phyloP scores from a whole-genome alignment of 78 protist genomes.

The Pigoraptor vietnamica region DNA sequence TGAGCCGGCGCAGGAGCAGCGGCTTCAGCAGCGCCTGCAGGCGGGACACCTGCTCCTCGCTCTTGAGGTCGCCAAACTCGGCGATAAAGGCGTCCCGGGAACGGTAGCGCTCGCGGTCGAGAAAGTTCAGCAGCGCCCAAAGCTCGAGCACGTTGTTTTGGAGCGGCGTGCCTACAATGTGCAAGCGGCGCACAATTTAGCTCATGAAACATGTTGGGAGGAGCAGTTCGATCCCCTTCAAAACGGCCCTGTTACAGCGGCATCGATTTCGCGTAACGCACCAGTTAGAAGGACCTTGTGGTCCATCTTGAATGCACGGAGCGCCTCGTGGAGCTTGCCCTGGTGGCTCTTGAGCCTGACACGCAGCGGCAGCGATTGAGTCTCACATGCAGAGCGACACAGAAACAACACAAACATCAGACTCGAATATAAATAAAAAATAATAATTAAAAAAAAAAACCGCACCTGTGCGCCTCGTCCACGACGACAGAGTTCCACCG shows the following conservation, averaged over 20 bases:
- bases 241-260: background rate
- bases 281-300: background rate
- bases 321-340: background rate
- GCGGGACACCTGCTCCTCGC: slow-evolving; percentile 39
- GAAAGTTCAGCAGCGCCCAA: slow-evolving; percentile 75
- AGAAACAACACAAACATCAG: too few species aligned
- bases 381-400: background rate
- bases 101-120: slow-evolving; percentile 54
- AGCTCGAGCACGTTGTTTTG: slow-evolving; percentile 85
- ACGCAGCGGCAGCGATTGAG: background rate
- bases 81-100: slow-evolving; percentile 37
- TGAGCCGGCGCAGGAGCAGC: slow-evolving; percentile 69
- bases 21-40: slow-evolving; percentile 52
- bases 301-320: background rate
- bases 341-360: background rate
- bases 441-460: too few species aligned
- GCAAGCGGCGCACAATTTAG: too few species aligned
- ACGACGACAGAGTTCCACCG: slow-evolving; percentile 69
- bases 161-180: slow-evolving; percentile 88
- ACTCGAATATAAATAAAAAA: too few species aligned
- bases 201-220: too few species aligned
- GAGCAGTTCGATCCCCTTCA: too few species aligned
- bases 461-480: slow-evolving; percentile 77
- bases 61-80: slow-evolving; percentile 70
- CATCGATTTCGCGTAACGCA: background rate